Evolutionary conservation across 176 grass and related monocot genomes (phyloP).

Genomic region (Ensete glaucum): DNA sequence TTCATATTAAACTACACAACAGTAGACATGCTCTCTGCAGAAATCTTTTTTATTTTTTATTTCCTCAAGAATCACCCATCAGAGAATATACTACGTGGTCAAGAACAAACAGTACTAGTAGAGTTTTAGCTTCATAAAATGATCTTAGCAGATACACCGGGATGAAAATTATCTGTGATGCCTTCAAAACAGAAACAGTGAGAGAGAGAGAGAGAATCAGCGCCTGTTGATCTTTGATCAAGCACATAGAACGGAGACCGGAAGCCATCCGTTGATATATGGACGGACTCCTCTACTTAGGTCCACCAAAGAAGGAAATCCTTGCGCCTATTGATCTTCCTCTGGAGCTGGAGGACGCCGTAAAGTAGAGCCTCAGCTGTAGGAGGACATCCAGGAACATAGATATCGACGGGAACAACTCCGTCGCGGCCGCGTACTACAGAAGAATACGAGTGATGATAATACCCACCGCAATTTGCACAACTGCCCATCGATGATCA

Average conservation of each 20-base stretch:
- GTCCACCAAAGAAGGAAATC: constrained; percentile 98
- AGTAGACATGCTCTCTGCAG: background rate
- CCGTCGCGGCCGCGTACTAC: constrained; percentile 85
- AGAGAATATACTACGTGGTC: background rate
- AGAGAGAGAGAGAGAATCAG: background rate
- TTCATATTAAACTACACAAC: background rate
- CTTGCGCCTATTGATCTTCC: constrained; percentile 95
- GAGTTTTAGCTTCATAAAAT: background rate
- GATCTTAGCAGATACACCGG: no score
- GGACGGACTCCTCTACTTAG: constrained; percentile 36
- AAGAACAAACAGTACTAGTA: background rate
- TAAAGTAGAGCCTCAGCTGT: constrained; percentile 91
- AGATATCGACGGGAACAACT: constrained; percentile 85
- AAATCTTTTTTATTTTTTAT: background rate
- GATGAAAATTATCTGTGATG: background rate
- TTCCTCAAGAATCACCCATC: background rate
- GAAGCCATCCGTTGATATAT: no score
- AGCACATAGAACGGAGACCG: no score
- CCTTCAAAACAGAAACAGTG: background rate
- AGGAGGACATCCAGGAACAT: constrained; percentile 82
- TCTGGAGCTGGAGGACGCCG: constrained; percentile 94
- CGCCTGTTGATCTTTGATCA: no score
- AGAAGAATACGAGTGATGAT: constrained; percentile 94
- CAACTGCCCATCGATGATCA: constrained; percentile 88
- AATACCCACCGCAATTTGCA: constrained; percentile 89